Evolutionary conservation across 805 yeast species (phyloP).

Genomic region (Metschnikowia continentalis): DNA sequence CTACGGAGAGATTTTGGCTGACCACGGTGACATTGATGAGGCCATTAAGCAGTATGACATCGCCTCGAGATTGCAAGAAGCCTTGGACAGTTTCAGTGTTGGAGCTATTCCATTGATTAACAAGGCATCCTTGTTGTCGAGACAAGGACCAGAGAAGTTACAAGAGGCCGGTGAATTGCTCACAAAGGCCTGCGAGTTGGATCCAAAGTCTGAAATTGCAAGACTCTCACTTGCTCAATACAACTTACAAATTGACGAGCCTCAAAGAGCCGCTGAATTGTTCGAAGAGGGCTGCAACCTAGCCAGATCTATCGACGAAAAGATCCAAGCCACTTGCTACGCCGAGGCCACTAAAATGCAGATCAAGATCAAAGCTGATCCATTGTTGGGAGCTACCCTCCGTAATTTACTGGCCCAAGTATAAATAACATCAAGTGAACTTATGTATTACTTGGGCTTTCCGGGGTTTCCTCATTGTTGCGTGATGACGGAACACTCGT

Average conservation of each 20-base stretch:
- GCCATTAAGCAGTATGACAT: slow-evolving; percentile 83
- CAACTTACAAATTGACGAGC: slow-evolving; percentile 75
- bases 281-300: slow-evolving; percentile 80
- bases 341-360: slow-evolving; percentile 94
- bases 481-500: not conserved
- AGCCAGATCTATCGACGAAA: slow-evolving; percentile 82
- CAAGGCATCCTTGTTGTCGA: slow-evolving; percentile 72
- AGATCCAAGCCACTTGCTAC: slow-evolving; percentile 83
- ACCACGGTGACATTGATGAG: slow-evolving; percentile 63
- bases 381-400: slow-evolving; percentile 42
- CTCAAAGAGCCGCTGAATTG: slow-evolving; percentile 73
- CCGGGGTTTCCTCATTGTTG: not conserved
- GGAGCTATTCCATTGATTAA: slow-evolving; percentile 89
- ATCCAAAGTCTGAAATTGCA: slow-evolving; percentile 87
- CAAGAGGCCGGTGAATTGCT: slow-evolving; percentile 62
- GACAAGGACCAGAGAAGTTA: slow-evolving; percentile 45
- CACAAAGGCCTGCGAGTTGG: slow-evolving; percentile 72
- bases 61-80: slow-evolving; percentile 78
- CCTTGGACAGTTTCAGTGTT: slow-evolving; percentile 62
- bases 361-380: slow-evolving; percentile 68
- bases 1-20: slow-evolving; percentile 90
- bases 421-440: not conserved
- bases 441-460: not conserved
- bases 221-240: slow-evolving; percentile 89
- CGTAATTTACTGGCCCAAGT: slow-evolving; percentile 3